phyloP scores from a whole-genome alignment of 768 basidiomycete genomes.

The Phlebiopsis flavidoalba region DNA sequence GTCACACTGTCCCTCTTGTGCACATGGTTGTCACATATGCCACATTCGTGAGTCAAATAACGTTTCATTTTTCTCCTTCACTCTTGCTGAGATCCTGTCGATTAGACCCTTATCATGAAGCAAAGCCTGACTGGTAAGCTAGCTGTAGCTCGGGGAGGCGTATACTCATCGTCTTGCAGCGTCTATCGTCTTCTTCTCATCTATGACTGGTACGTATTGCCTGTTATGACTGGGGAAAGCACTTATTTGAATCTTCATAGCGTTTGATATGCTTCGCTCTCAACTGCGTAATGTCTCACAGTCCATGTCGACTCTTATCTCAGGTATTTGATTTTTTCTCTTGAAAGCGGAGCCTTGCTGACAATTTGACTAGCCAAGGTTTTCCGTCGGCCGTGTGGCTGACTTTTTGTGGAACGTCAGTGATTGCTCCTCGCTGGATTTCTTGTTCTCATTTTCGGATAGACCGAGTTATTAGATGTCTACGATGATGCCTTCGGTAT shows the following conservation, averaged over 20 bases:
- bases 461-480: conserved; percentile 28
- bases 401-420: conserved; percentile 35
- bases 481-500: conserved; percentile 3
- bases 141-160: background rate
- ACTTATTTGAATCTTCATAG: conserved; percentile 20
- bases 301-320: conserved; percentile 22
- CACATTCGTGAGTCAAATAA: conserved; percentile 38
- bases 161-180: background rate
- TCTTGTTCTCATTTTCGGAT: background rate
- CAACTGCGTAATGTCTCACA: conserved; percentile 34
- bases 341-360: background rate
- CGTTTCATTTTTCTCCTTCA: background rate
- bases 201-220: conserved; percentile 10
- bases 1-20: conserved; percentile 51
- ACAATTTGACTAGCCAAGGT: conserved; percentile 40
- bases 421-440: background rate
- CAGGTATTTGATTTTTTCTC: background rate
- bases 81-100: background rate
- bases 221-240: background rate
- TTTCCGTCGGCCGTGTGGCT: conserved; percentile 53
- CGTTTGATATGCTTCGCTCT: conserved; percentile 56
- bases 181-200: conserved; percentile 11
- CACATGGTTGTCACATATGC: conserved; percentile 62
- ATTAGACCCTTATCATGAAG: conserved; percentile 31
- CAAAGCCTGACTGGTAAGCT: conserved; percentile 23